Evolutionary conservation across 2,329 filamentous ascomycete species (phyloP), one percentile per base, ranked within the genome.

Genomic region (Sclerotinia nivalis): DNA sequence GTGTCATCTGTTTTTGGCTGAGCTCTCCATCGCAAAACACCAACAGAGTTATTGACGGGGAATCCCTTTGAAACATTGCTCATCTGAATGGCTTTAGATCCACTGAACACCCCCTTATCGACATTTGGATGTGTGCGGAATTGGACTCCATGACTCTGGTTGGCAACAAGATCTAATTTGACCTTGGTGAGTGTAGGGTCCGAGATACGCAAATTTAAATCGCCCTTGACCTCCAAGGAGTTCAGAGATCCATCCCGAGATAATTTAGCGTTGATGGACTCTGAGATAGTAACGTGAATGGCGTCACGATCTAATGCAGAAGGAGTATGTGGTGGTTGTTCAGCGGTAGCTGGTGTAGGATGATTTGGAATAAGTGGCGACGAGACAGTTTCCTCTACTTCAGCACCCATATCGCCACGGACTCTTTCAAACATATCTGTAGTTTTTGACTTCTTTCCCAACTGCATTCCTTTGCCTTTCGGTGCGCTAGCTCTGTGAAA

Each of bases 381-480:
- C 65, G 82, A 82, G 47, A 81, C 82, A 69, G 82, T 81, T 70
- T 93, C 90, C 79, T 97, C 93, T 50, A 89, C 89, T 78, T 97
- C 93, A 50, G 90, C 87, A n/a, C 93, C 94, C 79, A 98, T 86
- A 74, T 98, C 95, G 71, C 92, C 93, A 74, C 93, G 91, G 47
- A 99, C 94, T 77, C 94, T 92, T 82, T 98, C 95, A 80, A 97
- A 98, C 86, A 98, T 97, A 80, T 97, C 95, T 43, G 92, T 97
- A 31, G 93, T 94, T 85, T 98, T 98, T 71, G 93, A 97, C 84
- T 99, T 99, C 85, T 98, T 98, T 82, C 96, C 96, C 70, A 99
- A 85, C 81, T 98, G 95, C 96, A 99, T 99, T 75, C 96, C 96
- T 85, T 99, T 99, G 77, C 93, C 93, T 82, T 96, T 93, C 71